Conservation (phyloP, 768 basidiomycete genomes). For the Podaxis sp. region DNA sequence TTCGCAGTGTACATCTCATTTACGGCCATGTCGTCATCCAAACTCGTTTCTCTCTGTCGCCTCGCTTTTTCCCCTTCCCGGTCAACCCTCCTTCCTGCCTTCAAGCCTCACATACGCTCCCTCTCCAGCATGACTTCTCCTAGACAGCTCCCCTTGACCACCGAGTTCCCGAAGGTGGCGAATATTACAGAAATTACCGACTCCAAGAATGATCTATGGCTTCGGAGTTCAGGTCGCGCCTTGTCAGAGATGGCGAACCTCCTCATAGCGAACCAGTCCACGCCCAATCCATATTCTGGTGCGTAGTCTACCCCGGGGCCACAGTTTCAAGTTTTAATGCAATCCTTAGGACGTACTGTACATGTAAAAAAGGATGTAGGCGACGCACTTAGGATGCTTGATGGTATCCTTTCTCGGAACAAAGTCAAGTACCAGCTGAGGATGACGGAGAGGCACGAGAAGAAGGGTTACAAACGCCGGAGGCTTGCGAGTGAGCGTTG, state of each 20-base stretch:
- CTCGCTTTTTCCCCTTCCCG: neutral
- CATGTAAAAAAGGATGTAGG: slow-evolving; percentile 41
- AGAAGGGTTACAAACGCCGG: slow-evolving; percentile 75
- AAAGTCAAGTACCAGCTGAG: slow-evolving; percentile 47
- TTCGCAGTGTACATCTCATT: neutral
- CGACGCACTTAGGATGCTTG: slow-evolving; percentile 44
- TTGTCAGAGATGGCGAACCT: slow-evolving; percentile 17
- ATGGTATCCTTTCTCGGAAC: slow-evolving; percentile 49
- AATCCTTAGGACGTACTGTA: slow-evolving; percentile 56
- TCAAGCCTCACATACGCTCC: neutral
- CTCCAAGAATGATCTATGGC: slow-evolving; percentile 39
- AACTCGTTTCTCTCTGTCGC: slow-evolving; percentile 6
- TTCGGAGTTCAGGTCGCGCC: slow-evolving; percentile 21
- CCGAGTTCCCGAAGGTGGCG: neutral
- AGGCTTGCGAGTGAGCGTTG: slow-evolving; percentile 73
- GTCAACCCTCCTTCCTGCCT: neutral
- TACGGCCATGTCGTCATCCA: slow-evolving; percentile 5
- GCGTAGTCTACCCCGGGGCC: slow-evolving; percentile 13
- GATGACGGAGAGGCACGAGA: slow-evolving; percentile 64
- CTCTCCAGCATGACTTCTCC: neutral
- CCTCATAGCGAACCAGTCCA: slow-evolving; percentile 27
- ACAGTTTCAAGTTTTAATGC: slow-evolving; percentile 8
- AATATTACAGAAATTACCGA: neutral
- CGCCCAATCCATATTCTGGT: slow-evolving; percentile 50
- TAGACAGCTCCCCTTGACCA: neutral